Conservation (phyloP, 441 rosid species). For the Dalechampia spathulata region DNA sequence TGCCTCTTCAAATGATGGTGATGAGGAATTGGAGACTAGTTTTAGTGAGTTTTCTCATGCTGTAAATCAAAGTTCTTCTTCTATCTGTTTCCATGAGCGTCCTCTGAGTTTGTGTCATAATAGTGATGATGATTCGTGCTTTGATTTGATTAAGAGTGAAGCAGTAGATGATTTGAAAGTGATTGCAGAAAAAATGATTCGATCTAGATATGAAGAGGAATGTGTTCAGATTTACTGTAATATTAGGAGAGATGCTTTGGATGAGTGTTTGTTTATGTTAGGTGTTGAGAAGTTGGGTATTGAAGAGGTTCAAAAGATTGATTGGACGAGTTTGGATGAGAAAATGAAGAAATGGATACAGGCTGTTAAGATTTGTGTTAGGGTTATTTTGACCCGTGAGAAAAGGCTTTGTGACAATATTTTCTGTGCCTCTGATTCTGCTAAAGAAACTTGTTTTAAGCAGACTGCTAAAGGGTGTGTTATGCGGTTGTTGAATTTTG, state of each 20-base stretch:
- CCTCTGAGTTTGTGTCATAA: too few species aligned
- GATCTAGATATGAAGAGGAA: conserved; percentile 62
- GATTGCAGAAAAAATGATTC: conserved; percentile 86
- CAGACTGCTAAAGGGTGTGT: conserved; percentile 79
- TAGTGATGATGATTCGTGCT: too few species aligned
- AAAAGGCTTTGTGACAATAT: conserved; percentile 86
- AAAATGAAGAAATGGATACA: conserved; percentile 88
- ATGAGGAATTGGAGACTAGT: too few species aligned
- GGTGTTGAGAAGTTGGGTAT: conserved; percentile 73
- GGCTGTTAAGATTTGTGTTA: conserved; percentile 62
- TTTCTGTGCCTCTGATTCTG: conserved; percentile 59
- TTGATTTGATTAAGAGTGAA: too few species aligned
- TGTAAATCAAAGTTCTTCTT: too few species aligned
- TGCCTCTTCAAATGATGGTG: too few species aligned
- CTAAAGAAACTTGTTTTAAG: conserved; percentile 82
- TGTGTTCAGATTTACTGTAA: conserved; percentile 81
- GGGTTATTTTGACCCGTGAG: conserved; percentile 86
- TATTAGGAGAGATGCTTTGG: conserved; percentile 75
- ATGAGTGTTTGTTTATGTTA: conserved; percentile 81
- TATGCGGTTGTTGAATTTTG: conserved; percentile 70
- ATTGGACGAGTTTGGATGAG: conserved; percentile 75
- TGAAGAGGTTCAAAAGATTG: conserved; percentile 77
- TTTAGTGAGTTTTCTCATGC: too few species aligned
- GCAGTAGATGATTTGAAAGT: conserved; percentile 75
- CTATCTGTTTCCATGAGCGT: too few species aligned